Evolutionary conservation across 345 rosid genomes (phyloP).

Genomic region (Camelina sativa): DNA sequence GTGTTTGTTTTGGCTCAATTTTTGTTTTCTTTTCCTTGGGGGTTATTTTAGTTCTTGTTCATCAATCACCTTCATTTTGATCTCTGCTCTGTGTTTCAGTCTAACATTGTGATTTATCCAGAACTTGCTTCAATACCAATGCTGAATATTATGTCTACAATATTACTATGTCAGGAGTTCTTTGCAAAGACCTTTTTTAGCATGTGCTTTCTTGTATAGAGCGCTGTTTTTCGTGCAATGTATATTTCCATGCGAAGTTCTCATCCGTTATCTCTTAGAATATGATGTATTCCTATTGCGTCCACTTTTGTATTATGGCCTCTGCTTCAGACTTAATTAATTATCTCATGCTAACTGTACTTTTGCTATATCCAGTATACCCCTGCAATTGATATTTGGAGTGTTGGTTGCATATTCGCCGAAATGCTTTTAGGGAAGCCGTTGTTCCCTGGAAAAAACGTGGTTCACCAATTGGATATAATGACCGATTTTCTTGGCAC

Average conservation of each 20-base stretch:
- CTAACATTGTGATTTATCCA: too few relatives aligned
- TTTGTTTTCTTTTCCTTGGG: too few relatives aligned
- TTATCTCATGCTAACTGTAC: conserved; percentile 21
- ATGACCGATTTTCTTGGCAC: conserved; percentile 97
- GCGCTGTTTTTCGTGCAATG: too few relatives aligned
- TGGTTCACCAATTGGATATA: conserved; percentile 90
- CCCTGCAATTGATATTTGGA: conserved; percentile 95
- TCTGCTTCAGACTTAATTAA: background rate
- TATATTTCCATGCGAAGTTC: too few relatives aligned
- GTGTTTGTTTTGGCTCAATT: background rate
- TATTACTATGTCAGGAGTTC: too few relatives aligned
- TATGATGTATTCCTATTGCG: conserved; percentile 11
- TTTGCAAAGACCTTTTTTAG: too few relatives aligned
- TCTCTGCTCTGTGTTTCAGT: too few relatives aligned
- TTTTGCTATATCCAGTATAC: conserved; percentile 64
- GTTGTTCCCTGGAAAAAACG: conserved; percentile 90
- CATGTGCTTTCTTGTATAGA: conserved; percentile 6
- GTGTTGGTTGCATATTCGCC: conserved; percentile 96
- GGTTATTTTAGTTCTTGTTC: too few relatives aligned
- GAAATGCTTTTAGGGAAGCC: conserved; percentile 92
- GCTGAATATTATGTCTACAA: too few relatives aligned
- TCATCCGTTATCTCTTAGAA: conserved; percentile 11
- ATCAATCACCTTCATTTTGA: too few relatives aligned
- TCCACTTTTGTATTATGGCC: background rate
- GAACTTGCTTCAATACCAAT: too few relatives aligned